Percentiles rank a stretch among this genome's conserved stretches.
These are phyloP conservation scores for Heterobasidion irregulare DNA, from an alignment of 1,284 basidiomycete genomes.

Conservation along the genomic window DNA sequence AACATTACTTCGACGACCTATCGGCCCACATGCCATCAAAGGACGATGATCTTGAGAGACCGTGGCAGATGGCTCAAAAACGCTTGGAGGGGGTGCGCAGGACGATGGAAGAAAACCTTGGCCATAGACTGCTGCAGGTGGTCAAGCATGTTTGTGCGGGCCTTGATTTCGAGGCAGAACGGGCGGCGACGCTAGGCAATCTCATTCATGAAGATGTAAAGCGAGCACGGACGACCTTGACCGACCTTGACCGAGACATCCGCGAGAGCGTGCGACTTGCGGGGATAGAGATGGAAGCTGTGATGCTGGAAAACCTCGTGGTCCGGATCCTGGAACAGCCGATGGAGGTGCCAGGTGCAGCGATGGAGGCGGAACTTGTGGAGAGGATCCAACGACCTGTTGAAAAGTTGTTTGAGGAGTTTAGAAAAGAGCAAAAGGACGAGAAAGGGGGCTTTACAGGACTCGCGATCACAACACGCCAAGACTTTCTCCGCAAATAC, in stretches of 20 bases:
- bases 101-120: neutral
- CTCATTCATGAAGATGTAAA: no score
- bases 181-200: no score
- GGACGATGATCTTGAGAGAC: neutral
- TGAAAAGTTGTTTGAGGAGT: neutral
- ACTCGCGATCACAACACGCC: constrained; percentile 34
- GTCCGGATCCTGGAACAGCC: neutral
- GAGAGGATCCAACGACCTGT: neutral
- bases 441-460: constrained; percentile 24
- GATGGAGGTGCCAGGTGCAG: neutral
- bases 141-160: neutral
- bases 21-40: neutral
- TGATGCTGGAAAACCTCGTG: neutral
- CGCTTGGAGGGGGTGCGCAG: neutral
- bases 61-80: neutral
- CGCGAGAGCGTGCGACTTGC: no score
- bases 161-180: no score
- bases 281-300: neutral
- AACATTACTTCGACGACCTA: neutral
- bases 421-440: neutral
- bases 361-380: neutral
- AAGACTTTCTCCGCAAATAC: constrained; percentile 34
- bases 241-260: no score
- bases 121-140: neutral
- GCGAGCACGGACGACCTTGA: no score